These are phyloP conservation scores for Sporisorium exsertum DNA, from an alignment of 1,284 basidiomycete genomes.

Conservation along the genomic window DNA sequence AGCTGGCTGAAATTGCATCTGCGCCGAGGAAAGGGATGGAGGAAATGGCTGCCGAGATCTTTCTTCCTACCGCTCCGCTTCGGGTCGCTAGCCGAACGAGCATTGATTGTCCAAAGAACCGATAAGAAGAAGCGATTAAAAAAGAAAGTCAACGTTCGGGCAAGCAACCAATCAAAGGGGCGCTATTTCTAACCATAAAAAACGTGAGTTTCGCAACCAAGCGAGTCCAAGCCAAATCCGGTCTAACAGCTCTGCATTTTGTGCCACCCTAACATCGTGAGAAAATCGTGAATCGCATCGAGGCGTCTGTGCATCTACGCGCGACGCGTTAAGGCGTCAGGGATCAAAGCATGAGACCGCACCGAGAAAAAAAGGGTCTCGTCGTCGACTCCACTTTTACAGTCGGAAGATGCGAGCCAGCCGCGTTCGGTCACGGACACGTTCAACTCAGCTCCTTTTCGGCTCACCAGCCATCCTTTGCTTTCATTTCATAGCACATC, in stretches of 20 bases:
- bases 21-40: neutral
- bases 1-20: neutral
- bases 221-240: neutral
- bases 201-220: neutral
- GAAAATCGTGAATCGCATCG: neutral
- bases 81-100: slow-evolving; percentile 17
- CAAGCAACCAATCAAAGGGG: slow-evolving; percentile 29
- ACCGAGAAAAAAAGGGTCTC: slow-evolving; percentile 15
- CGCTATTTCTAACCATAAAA: slow-evolving; percentile 27
- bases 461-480: neutral
- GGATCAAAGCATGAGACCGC: neutral
- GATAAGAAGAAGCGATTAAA: slow-evolving; percentile 13
- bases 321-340: slow-evolving; percentile 26
- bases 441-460: slow-evolving; percentile 6
- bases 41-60: neutral
- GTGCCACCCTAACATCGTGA: slow-evolving; percentile 2
- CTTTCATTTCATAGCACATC: neutral
- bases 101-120: neutral
- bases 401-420: slow-evolving; percentile 1
- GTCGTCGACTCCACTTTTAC: slow-evolving; percentile 16
- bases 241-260: neutral
- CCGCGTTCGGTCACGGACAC: neutral
- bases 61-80: neutral
- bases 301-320: slow-evolving; percentile 15
- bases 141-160: too few relatives aligned